These are phyloP conservation scores for Trichosporon sp. DNA, from an alignment of 1,284 basidiomycete species.

Conservation along the genomic window DNA sequence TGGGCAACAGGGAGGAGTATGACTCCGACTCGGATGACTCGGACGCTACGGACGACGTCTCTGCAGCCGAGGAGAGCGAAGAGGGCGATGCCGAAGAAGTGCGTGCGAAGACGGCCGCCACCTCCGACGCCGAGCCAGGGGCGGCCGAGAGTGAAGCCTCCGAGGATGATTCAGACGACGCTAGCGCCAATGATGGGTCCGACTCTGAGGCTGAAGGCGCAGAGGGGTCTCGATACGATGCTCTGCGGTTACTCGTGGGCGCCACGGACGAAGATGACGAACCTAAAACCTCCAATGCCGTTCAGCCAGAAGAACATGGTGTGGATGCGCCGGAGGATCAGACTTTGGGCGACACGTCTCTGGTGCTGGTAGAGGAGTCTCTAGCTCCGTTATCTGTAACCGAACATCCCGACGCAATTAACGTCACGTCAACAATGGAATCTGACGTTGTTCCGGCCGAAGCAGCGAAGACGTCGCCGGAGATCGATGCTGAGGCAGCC, in stretches of 20 bases:
- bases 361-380: neutral
- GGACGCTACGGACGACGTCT: conserved; percentile 30
- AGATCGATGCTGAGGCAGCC: too few relatives aligned
- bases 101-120: conserved; percentile 10
- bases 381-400: neutral
- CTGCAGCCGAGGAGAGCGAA: conserved; percentile 39
- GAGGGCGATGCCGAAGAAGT: conserved; percentile 23
- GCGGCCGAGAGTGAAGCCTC: conserved; percentile 17
- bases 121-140: conserved; percentile 20
- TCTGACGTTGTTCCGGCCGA: neutral
- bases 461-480: too few relatives aligned
- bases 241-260: neutral
- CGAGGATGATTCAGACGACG: conserved; percentile 25
- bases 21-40: conserved; percentile 16
- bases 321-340: neutral
- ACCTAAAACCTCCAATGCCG: neutral
- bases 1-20: conserved; percentile 28
- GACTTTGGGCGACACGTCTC: neutral
- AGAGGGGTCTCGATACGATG: neutral
- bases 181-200: neutral
- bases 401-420: neutral
- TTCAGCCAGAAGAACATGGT: neutral
- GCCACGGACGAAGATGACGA: neutral
- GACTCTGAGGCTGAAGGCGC: neutral
- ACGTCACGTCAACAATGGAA: neutral